Evolutionary conservation across 1,139 yeast genomes (phyloP), one percentile per base, ranked within the genome.

Genomic region (Debaryomycetaceae sp.): DNA sequence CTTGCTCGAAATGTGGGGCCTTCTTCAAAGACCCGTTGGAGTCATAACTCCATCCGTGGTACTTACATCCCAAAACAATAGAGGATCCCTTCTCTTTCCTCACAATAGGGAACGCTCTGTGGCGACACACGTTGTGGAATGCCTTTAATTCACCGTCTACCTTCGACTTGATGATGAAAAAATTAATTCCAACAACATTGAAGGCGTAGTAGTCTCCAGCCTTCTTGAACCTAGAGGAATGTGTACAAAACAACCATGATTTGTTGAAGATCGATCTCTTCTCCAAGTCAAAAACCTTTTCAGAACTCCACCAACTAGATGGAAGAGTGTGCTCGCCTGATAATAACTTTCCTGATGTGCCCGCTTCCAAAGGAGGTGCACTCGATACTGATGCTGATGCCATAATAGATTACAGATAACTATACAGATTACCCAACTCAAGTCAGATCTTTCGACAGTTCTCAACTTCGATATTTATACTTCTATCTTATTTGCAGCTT

Each of bases 31-130:
- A 61, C 6, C 85, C 85, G 48, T 80, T 81, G 9, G 81, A 67
- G 53, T 78, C 78, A 62, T 80, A 80, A 24, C 81, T 73, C 85
- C 84, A 80, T n/a, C 84, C 84, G 52, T 80, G 84, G 57, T 80
- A 80, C 50, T 77, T 75, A 63, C 85, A 80, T 35, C 84, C 84
- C 38, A 80, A 63, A 36, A 80, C 70, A 7, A 71, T 69, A 1
- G 83, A 72, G 5, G 81, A 75, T n/a, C 85, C 85, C 53, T 74
- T 65, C 34, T 77, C 78, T 56, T 80, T 80, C 58, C 76, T 72
- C 24, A 80, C 76, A 36, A 80, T 81, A 1, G 85, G 85, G 53
- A 72, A 80, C 6, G 84, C 84, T 54, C 84, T 69, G 62, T 80
- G 85, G 53, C 84, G 81, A 56, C 85, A 80, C 34, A 80, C 79